Evolutionary conservation across 345 rosid genomes (phyloP).

Genomic region (Euphorbia peplus): DNA sequence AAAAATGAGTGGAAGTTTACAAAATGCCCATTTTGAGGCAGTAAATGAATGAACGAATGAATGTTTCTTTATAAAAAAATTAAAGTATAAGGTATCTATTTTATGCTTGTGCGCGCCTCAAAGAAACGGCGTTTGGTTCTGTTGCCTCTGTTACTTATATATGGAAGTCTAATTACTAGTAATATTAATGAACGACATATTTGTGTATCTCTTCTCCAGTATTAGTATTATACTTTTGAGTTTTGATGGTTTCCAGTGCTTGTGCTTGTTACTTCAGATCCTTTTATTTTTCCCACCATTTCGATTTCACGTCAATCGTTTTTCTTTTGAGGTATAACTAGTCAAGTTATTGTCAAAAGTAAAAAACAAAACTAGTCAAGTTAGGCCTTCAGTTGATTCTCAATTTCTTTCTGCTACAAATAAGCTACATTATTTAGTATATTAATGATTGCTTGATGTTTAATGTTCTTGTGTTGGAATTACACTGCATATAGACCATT

Average conservation of each 20-base stretch:
- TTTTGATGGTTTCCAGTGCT: no score
- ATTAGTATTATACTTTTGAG: not conserved
- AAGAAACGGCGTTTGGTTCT: not conserved
- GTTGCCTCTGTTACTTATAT: not conserved
- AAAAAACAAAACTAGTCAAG: no score
- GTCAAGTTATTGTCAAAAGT: no score
- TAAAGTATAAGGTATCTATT: not conserved
- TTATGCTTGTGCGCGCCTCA: not conserved
- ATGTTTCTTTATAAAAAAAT: not conserved
- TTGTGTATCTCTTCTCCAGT: not conserved
- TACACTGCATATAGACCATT: no score
- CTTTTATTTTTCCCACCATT: no score
- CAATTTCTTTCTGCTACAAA: no score
- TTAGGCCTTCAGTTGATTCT: no score
- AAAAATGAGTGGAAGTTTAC: slow-evolving; percentile 2
- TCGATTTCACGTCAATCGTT: no score
- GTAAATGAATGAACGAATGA: not conserved
- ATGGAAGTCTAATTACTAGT: not conserved
- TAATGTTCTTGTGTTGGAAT: no score
- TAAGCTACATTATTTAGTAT: no score
- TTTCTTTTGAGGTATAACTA: no score
- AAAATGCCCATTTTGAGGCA: not conserved
- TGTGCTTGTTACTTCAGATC: not conserved
- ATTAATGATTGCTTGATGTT: no score
- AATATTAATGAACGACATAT: not conserved